Conservation (phyloP, 1,139 yeast species). For the Pichia sp. region DNA sequence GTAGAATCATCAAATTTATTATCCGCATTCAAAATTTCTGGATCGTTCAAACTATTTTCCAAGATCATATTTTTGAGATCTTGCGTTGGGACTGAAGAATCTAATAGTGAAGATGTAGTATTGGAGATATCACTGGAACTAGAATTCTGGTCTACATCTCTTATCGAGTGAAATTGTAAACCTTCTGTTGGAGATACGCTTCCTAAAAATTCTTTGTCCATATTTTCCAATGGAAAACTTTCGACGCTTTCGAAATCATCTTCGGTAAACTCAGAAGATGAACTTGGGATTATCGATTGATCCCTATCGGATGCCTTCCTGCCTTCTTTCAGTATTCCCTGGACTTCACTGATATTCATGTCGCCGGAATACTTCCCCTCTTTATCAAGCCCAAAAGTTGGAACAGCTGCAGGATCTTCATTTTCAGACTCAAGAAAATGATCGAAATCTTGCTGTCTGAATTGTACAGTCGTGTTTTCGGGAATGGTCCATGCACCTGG, state of each 20-base stretch:
- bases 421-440: conserved; percentile 2
- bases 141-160: neutral
- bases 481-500: conserved; percentile 28
- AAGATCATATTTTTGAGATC: conserved; percentile 5
- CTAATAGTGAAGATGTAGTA: conserved; percentile 10
- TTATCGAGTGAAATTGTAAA: neutral
- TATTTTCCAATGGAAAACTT: neutral
- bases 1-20: neutral
- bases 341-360: neutral
- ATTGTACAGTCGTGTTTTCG: neutral
- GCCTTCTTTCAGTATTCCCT: conserved; percentile 7
- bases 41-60: neutral
- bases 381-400: neutral
- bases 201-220: neutral
- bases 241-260: conserved; percentile 1
- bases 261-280: conserved; percentile 3
- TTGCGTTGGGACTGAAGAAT: conserved; percentile 15
- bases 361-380: neutral
- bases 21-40: neutral
- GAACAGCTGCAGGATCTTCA: neutral
- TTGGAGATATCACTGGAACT: conserved; percentile 5
- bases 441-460: conserved; percentile 9
- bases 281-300: neutral
- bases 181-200: conserved; percentile 8
- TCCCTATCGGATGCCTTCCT: neutral